Base-by-base conservation (phyloP, 2,329 filamentous ascomycete genomes). In the Alternaria gansuensis region DNA sequence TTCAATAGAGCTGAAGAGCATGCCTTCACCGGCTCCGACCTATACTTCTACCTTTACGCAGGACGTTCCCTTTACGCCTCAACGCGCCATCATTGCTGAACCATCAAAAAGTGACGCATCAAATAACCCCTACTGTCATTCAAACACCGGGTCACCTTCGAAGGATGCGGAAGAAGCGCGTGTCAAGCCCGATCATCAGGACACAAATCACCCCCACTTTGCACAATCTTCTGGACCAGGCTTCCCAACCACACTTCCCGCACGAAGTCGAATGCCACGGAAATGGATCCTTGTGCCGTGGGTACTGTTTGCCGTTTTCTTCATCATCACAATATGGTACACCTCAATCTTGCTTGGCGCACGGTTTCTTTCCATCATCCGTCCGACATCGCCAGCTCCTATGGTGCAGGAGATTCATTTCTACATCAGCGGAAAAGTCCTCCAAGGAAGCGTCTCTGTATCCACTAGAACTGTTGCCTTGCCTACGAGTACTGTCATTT, bases 221-320 rank as follows among this genome's bases (percentile, higher is more conserved):
- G 53, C 49, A 13, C 43, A 51, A 11, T 57, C 60, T 6, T 13
- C 31, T 24, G 29, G 3, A 11, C 56, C 57, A 51, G 45, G 33
- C 21, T 28, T 45, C 24, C 24, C 21, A 26, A 45, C 43, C 36
- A 17, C 36, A 49, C 56, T 53, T n/a, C 51, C 51, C 26, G 17
- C 14, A 11, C 59, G 37, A 24, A 44, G 28, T 23, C 59, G 43
- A 24, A 52, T 54, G 52, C 60, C 64, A 17, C 40, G 23, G 40
- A 59, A 59, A 52, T 48, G 54, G 9, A 49, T 63, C n/a, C 41
- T 67, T 10, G 54, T 73, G 34, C 67, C 70, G 23, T 74, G 71
- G 69, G 39, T 67, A 31, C 60, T 74, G 28, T 65, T 60, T 36
- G n/a, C 43, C 33, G 17, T 73, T 10, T 69, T 73, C 58, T 67